Conservation (phyloP, 306 rosid species). For the Carpinus viminea region DNA sequence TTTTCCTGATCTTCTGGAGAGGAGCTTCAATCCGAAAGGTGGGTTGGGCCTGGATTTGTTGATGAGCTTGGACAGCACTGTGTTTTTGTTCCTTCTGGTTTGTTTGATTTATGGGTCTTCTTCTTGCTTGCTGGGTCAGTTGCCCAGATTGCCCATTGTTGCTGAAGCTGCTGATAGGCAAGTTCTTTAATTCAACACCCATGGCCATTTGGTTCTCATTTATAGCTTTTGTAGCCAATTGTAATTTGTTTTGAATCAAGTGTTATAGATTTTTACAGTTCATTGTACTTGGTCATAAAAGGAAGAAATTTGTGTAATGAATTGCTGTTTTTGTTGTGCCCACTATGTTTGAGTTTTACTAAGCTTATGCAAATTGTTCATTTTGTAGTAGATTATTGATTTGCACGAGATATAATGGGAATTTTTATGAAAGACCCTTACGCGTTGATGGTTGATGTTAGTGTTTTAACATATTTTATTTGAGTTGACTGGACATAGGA, state of each 20-base stretch:
- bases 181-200: conserved; percentile 63
- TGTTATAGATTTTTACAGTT: conserved; percentile 17
- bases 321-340: not conserved
- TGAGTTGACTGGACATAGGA: conserved; percentile 1
- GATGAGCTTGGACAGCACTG: conserved; percentile 94
- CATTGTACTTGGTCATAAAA: conserved; percentile 15
- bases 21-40: conserved; percentile 73
- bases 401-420: not conserved
- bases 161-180: conserved; percentile 98
- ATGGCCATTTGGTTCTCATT: not conserved
- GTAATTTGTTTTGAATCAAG: conserved; percentile 12
- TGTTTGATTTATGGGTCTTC: conserved; percentile 83
- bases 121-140: conserved; percentile 84
- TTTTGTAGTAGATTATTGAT: not conserved
- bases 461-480: conserved; percentile 7
- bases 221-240: conserved; percentile 35
- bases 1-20: conserved; percentile 84
- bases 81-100: conserved; percentile 80
- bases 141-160: conserved; percentile 89
- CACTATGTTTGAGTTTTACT: not conserved
- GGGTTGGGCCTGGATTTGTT: conserved; percentile 86
- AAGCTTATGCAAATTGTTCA: not conserved
- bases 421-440: not conserved
- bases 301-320: conserved; percentile 15
- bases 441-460: conserved; percentile 15